Conservation (phyloP, 805 yeast genomes). For the Ogataea corticis region DNA sequence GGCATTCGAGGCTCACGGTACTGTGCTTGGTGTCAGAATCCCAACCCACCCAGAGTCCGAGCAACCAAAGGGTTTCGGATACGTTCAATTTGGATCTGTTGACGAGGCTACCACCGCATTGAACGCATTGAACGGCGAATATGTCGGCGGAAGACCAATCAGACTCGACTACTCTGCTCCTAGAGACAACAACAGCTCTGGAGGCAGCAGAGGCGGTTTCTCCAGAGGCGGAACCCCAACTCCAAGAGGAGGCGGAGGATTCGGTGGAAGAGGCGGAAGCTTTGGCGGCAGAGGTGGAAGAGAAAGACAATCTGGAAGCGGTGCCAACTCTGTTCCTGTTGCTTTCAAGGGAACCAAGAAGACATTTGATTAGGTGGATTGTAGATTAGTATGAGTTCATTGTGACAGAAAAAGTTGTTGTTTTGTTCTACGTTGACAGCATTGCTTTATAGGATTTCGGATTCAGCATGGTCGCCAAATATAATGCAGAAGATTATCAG, state of each 20-base stretch:
- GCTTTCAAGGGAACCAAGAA: constrained; percentile 84
- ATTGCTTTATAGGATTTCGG: background rate
- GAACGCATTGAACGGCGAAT: constrained; percentile 84
- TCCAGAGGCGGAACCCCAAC: constrained; percentile 40
- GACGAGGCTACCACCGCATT: constrained; percentile 92
- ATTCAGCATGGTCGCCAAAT: background rate
- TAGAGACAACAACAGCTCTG: constrained; percentile 39
- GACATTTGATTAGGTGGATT: constrained; percentile 62
- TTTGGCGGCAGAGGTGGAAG: constrained; percentile 33
- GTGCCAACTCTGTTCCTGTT: constrained; percentile 67
- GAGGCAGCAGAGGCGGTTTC: constrained; percentile 25
- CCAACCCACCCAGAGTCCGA: constrained; percentile 99
- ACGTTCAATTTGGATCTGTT: constrained; percentile 83
- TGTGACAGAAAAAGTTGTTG: constrained; percentile 4
- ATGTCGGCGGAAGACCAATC: constrained; percentile 87
- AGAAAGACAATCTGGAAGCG: constrained; percentile 50
- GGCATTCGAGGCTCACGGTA: constrained; percentile 75
- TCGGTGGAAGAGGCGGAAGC: constrained; percentile 37
- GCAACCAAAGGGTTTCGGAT: constrained; percentile 99
- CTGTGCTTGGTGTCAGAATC: constrained; percentile 83
- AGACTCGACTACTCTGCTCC: constrained; percentile 96
- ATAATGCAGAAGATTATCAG: background rate
- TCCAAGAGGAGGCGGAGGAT: constrained; percentile 46
- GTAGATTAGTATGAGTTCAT: constrained; percentile 7
- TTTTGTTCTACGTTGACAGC: constrained; percentile 1